A percentile compares a stretch with the other conserved stretches of the same genome.
Conservation (phyloP, 495 filamentous ascomycete species). For the Xylaria bambusicola region DNA sequence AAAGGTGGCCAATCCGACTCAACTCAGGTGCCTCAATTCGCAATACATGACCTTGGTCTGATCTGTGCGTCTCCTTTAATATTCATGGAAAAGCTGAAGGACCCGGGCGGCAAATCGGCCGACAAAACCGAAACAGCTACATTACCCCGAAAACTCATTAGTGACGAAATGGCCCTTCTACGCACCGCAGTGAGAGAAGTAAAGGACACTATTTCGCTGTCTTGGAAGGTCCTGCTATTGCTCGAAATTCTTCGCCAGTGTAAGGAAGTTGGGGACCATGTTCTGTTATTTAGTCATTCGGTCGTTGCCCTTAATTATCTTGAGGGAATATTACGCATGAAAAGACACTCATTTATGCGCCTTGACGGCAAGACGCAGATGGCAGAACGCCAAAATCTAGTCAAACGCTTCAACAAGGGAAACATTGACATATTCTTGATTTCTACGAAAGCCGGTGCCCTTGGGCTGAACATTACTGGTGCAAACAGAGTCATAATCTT, state of each 20-base stretch:
- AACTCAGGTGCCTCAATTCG: conserved; percentile 49
- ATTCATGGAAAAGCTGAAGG: conserved; percentile 58
- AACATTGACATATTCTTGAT: conserved; percentile 66
- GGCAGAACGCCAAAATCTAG: conserved; percentile 55
- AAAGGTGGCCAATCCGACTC: conserved; percentile 8
- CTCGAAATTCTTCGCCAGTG: conserved; percentile 65
- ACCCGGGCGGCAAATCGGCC: conserved; percentile 13
- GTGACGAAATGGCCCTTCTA: conserved; percentile 31
- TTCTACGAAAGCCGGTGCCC: conserved; percentile 78
- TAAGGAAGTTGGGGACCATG: conserved; percentile 63
- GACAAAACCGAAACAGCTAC: conserved; percentile 21
- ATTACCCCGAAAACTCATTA: conserved; percentile 37
- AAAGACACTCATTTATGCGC: conserved; percentile 49
- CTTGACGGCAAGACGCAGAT: conserved; percentile 67
- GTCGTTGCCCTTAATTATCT: conserved; percentile 70
- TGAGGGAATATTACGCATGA: conserved; percentile 50
- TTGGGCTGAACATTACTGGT: conserved; percentile 79
- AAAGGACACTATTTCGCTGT: conserved; percentile 45
- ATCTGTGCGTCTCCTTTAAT: conserved; percentile 76
- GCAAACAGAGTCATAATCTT: conserved; percentile 90
- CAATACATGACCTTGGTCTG: conserved; percentile 55
- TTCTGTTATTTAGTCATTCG: conserved; percentile 79
- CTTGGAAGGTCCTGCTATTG: conserved; percentile 68
- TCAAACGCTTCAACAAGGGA: conserved; percentile 67
- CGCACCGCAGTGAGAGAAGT: conserved; percentile 20